Evolutionary conservation across 345 rosid species (phyloP).

Genomic region (Eutrema yunnanense): DNA sequence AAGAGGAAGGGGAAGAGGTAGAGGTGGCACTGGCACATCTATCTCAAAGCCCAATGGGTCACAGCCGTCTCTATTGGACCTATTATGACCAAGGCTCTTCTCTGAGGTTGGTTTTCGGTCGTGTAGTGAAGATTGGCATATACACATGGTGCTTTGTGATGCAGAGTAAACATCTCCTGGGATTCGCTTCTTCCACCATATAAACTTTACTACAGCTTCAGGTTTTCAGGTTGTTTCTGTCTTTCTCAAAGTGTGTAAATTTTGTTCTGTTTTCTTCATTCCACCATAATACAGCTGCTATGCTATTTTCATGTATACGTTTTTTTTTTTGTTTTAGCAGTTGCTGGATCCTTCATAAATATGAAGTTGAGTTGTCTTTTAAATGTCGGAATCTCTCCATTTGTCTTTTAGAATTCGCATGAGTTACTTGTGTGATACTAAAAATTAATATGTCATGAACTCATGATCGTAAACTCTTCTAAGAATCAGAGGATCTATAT

Average conservation of each 20-base stretch:
- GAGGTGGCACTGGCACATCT: slow-evolving; percentile 32
- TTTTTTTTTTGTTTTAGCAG: background rate
- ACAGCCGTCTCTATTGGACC: slow-evolving; percentile 71
- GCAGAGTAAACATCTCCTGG: slow-evolving; percentile 8
- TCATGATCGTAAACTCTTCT: background rate
- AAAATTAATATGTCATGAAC: background rate
- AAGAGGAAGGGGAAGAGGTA: slow-evolving; percentile 71
- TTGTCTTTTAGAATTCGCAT: background rate
- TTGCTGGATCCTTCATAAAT: background rate
- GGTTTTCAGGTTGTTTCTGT: background rate
- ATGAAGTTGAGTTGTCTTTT: background rate
- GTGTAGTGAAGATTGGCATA: background rate
- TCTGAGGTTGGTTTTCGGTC: background rate
- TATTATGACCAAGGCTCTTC: slow-evolving; percentile 35
- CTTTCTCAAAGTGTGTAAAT: slow-evolving; percentile 7
- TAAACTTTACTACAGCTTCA: background rate
- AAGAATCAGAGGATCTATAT: background rate
- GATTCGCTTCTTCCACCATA: slow-evolving; percentile 1
- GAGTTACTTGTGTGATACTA: background rate
- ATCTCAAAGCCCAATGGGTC: slow-evolving; percentile 36
- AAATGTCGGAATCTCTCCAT: background rate
- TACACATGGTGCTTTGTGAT: slow-evolving; percentile 3
- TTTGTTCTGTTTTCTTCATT: background rate
- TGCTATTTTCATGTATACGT: background rate
- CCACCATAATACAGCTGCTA: background rate